These are phyloP conservation scores for Mycosarcoma mackinlayi DNA, from an alignment of 1,284 basidiomycete species.

Conservation along the genomic window DNA sequence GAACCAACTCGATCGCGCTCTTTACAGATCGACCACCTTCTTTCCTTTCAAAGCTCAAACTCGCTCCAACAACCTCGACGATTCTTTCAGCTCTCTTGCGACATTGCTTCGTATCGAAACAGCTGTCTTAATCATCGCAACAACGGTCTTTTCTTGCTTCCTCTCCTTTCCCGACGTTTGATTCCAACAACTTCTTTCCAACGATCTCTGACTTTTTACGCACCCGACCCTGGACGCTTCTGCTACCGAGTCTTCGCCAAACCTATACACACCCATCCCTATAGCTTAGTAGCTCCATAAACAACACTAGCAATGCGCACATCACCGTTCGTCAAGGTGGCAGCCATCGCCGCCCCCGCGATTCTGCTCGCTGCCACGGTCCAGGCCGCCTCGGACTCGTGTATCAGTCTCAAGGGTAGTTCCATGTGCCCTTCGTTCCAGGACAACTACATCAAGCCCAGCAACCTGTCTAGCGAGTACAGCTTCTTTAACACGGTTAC, in stretches of 20 bases:
- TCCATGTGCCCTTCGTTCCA: constrained; percentile 60
- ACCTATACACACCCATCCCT: background rate
- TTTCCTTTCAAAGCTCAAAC: constrained; percentile 12
- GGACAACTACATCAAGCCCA: constrained; percentile 64
- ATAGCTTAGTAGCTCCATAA: background rate
- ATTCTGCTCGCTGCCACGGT: constrained; percentile 27
- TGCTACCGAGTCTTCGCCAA: background rate
- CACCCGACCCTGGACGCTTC: constrained; percentile 1
- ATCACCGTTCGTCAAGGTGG: constrained; percentile 32
- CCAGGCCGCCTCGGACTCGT: constrained; percentile 43
- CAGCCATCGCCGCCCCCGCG: constrained; percentile 33
- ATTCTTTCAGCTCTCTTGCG: constrained; percentile 16
- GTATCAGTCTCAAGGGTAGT: constrained; percentile 55
- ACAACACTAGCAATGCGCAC: constrained; percentile 28
- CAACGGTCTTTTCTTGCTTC: constrained; percentile 39
- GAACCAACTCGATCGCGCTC: constrained; percentile 30
- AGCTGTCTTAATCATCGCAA: constrained; percentile 21
- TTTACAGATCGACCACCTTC: constrained; percentile 22
- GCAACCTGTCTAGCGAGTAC: constrained; percentile 68
- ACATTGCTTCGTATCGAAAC: constrained; percentile 9
- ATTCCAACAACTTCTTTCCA: constrained; percentile 1
- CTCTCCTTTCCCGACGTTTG: background rate
- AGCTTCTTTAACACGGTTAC: constrained; percentile 67
- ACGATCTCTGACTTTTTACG: background rate
- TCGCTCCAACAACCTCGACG: constrained; percentile 15